Percentiles rank a stretch among this genome's conserved stretches.
These are phyloP conservation scores for Sequoiadendron giganteum DNA, from an alignment of 75 land plant species.

Conservation along the genomic window DNA sequence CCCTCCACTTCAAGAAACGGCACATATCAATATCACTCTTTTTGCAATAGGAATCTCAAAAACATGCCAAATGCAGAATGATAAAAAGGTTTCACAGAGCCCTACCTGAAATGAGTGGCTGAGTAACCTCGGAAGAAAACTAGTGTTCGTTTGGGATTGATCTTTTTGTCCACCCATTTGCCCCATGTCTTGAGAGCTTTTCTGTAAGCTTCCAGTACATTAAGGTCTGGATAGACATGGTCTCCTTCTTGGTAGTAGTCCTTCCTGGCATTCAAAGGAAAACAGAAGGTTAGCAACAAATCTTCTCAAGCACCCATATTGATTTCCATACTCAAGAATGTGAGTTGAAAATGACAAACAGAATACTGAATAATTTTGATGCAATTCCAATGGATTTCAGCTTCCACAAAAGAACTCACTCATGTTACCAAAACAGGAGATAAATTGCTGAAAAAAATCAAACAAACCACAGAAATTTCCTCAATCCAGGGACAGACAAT, in stretches of 20 bases:
- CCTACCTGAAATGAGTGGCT: constrained; percentile 78
- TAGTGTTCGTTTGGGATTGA: constrained; percentile 46
- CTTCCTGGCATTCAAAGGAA: constrained; percentile 34
- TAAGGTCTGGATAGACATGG: constrained; percentile 51
- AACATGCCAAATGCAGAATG: constrained; percentile 7
- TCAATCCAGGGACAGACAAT: background rate
- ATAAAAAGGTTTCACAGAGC: background rate
- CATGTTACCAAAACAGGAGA: background rate
- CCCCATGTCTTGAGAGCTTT: constrained; percentile 83
- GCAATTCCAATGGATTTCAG: background rate
- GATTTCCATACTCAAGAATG: background rate
- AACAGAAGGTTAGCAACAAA: background rate
- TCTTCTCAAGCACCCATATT: background rate
- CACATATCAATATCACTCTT: background rate
- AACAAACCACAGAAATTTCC: background rate
- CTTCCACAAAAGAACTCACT: background rate
- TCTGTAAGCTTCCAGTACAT: constrained; percentile 65
- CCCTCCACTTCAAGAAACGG: constrained; percentile 56
- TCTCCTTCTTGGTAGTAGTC: constrained; percentile 82
- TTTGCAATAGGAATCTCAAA: background rate
- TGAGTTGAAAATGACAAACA: background rate
- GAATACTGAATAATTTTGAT: background rate
- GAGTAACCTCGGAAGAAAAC: constrained; percentile 87
- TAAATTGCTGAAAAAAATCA: background rate
- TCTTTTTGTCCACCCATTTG: constrained; percentile 68